Base-by-base conservation (phyloP, 83 land plant species). In the Picea abies region DNA sequence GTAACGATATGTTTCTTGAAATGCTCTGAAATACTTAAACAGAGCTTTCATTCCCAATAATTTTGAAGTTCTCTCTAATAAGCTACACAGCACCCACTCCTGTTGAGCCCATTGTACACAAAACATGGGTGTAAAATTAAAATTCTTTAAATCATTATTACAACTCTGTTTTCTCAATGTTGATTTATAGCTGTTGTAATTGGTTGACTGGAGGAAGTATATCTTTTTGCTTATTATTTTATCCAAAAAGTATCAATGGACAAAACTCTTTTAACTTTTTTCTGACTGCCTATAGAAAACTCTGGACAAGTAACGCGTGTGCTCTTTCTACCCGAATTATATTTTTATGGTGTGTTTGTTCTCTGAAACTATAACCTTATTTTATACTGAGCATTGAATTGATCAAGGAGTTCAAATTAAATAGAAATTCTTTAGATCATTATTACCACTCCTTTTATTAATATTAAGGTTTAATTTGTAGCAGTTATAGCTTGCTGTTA, bases 101-200 rank as follows among this genome's bases (percentile, higher is more conserved):
- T 73, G 77, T 23, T 73, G 58, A 41, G 22, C 47, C 77, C 56
- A 73, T 73, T 44, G 77, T 73, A 73, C 49, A 73, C 58, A 39
- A 72, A 44, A 39, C 14, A 39, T 44, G 56, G 10, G 77, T 73
- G 77, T 41, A 72, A 22, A 44, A 11, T 73, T 37, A 32, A 68
- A 29, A 37, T 32, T n/a, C 49, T 44, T 73, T 73, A 3, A 73
- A 44, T 73, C 6, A 73, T 73, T 73, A 9, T 73, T 44, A 20
- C 25, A 20, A n/a, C 37, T 73, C 58, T n/a, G 56, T 73, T 73
- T 73, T 16, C 56, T 52, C 14, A 52, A 52, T 10, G 56, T 11
- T 52, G 12, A n/a, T 22, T 9, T 44, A 22, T 73, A 73, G 77
- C 12, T 4, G 8, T 73, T 41, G n/a, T 49, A 72, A 19, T 72